Evolutionary conservation across 129 eudicot species (phyloP), one percentile per base, ranked within the genome.

Genomic region (Ambrosia trifida): DNA sequence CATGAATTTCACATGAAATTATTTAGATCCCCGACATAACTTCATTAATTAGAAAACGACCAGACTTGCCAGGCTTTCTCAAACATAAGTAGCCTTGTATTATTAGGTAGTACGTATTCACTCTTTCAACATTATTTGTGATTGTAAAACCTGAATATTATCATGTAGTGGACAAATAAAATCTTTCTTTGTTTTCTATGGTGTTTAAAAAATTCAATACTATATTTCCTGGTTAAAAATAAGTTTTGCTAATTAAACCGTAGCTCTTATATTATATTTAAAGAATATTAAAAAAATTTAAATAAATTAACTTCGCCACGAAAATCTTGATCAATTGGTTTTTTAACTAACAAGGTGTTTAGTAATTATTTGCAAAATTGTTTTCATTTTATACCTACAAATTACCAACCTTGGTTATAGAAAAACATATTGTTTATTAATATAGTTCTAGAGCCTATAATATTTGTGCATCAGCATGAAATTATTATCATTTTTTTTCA

Each of bases 391-490:
- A 53, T 8, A 53, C 7, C 61, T 54, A 18, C 33, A 49, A 14
- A 49, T 49, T 6, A 49, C 44, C 44, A 49, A 49, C 54, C 54
- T 49, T 49, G 18, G 41, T 31, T 30, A 31, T 11, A 30, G 19
- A 31, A 59, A 58, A 58, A 5, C 4, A 4, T 58, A 58, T 58
- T 58, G 17, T 58, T 28, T 4, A 58, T 36, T 36, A 58, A 24
- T 31, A 5, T 58, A 31, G 19, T 19, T 59, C 43, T 30, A 59
- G 65, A 31, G 43, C 33, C 43, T 12, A 59, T 59, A 59, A 59
- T 56, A 20, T 20, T 38, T 59, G 65, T 59, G 65, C 6, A 59
- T 31, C n/a, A n/a, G n/a, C n/a, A n/a, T n/a, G n/a, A n/a, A n/a
- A n/a, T n/a, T n/a, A n/a, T n/a, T n/a, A n/a, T n/a, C n/a, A n/a